These are phyloP conservation scores for Paramecium biaurelia DNA, from an alignment of 73 alveolate species.

Conservation along the genomic window DNA sequence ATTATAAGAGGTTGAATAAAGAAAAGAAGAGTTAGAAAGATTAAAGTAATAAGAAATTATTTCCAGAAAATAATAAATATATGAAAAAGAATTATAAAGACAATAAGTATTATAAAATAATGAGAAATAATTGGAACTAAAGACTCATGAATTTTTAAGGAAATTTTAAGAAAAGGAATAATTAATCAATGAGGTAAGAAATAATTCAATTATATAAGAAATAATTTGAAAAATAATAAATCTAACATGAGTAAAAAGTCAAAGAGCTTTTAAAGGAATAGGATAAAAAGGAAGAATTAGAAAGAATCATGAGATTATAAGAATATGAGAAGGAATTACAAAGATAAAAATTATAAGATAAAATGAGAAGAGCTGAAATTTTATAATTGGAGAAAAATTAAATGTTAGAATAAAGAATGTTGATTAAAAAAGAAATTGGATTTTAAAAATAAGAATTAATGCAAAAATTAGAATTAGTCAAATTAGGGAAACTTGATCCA, in stretches of 20 bases:
- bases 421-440: constrained; percentile 13
- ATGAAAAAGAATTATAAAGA: constrained; percentile 42
- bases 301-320: constrained; percentile 8
- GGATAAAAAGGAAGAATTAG: constrained; percentile 29
- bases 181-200: background rate
- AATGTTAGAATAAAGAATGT: constrained; percentile 39
- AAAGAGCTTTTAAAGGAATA: constrained; percentile 2
- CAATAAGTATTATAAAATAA: background rate
- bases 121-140: background rate
- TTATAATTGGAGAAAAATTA: background rate
- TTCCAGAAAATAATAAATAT: background rate
- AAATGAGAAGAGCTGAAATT: constrained; percentile 35
- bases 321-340: constrained; percentile 34
- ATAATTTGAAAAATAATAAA: constrained; percentile 14
- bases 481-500: constrained; percentile 27
- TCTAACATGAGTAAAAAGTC: background rate
- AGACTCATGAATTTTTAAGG: background rate
- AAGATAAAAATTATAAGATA: constrained; percentile 22
- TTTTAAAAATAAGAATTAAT: constrained; percentile 24
- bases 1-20: constrained; percentile 16
- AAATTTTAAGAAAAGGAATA: constrained; percentile 28
- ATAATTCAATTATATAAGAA: background rate
- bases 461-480: constrained; percentile 3
- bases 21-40: background rate
- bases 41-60: background rate